Evolutionary conservation across 2,329 filamentous ascomycete species (phyloP), one percentile per base, ranked within the genome.

Genomic region (Didymella glomerata): DNA sequence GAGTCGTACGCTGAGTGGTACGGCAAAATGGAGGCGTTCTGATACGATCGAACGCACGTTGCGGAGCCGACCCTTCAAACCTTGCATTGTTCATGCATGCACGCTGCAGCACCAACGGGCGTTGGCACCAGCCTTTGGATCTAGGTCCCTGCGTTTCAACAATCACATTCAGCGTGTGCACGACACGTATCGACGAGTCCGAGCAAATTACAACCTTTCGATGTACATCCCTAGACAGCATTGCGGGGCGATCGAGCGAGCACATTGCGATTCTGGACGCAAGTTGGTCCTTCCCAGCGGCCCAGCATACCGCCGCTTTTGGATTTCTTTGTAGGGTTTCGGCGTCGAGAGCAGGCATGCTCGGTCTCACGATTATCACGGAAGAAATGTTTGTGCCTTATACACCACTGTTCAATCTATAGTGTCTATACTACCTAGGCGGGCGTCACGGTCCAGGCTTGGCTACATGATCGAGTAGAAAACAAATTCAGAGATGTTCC

Each of bases 1-100:
- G 57, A 60, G 42, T 72, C 72, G 59, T 75, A 68, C 53, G 65
- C 60, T 57, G 66, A 68, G 40, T 75, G 71, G 72, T 72, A 75
- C 62, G 57, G 63, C 57, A 67, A 68, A 58, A 62, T 50, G 51
- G 56, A 46, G 40, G 60, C 48, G 48, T 48, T 66, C 5, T 63
- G 60, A 52, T 20, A 18, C 18, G 34, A 34, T 38, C 25, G 45
- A 38, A 11, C 11, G 40, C 41, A 41, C 41, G 34, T 41, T 5
- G 40, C 16, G 48, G 36, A 45, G 49, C 24, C 38, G 28, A n/a
- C 48, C 30, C 16, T 27, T 45, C 41, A 47, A 14, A 34, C 3
- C 34, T 45, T 47, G 54, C 32, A 16, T 36, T 57, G 41, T 41
- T 27, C 40, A 32, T 34, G 45, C 44, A 28, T 48, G 55, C 45